phyloP scores from a whole-genome alignment of 768 basidiomycete species.

The Agaricus bisporus region DNA sequence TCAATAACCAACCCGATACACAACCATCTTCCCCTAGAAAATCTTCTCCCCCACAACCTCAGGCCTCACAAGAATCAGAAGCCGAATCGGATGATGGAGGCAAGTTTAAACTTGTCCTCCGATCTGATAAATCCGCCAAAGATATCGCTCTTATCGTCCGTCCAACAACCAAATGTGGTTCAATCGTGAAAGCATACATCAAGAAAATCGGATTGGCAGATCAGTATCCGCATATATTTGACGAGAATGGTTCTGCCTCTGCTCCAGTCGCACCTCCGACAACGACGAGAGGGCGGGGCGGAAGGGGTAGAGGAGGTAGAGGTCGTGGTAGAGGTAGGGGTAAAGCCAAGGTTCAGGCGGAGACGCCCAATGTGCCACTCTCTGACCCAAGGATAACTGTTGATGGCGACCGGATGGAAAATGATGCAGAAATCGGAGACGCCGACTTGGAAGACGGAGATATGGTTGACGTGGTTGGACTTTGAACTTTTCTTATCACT shows the following conservation, averaged over 20 bases:
- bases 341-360: slow-evolving; percentile 16
- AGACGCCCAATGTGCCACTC: slow-evolving; percentile 4
- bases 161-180: slow-evolving; percentile 68
- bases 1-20: neutral
- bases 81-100: slow-evolving; percentile 40
- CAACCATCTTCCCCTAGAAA: neutral
- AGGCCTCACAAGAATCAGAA: slow-evolving; percentile 23
- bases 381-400: slow-evolving; percentile 49
- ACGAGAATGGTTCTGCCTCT: slow-evolving; percentile 10
- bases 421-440: slow-evolving; percentile 53
- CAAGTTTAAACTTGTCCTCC: slow-evolving; percentile 61
- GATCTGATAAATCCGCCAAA: slow-evolving; percentile 45
- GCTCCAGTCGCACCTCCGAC: slow-evolving; percentile 14
- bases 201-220: slow-evolving; percentile 58
- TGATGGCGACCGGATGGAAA: slow-evolving; percentile 69
- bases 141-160: slow-evolving; percentile 65
- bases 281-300: slow-evolving; percentile 11
- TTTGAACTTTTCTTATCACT: slow-evolving; percentile 22
- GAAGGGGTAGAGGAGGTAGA: neutral
- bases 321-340: slow-evolving; percentile 18
- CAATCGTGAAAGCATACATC: slow-evolving; percentile 71
- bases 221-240: slow-evolving; percentile 38
- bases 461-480: slow-evolving; percentile 65
- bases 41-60: slow-evolving; percentile 10
- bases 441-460: slow-evolving; percentile 78